These are phyloP conservation scores for Dysphania ambrosioides DNA, from an alignment of 148 eudicot genomes.

Conservation along the genomic window DNA sequence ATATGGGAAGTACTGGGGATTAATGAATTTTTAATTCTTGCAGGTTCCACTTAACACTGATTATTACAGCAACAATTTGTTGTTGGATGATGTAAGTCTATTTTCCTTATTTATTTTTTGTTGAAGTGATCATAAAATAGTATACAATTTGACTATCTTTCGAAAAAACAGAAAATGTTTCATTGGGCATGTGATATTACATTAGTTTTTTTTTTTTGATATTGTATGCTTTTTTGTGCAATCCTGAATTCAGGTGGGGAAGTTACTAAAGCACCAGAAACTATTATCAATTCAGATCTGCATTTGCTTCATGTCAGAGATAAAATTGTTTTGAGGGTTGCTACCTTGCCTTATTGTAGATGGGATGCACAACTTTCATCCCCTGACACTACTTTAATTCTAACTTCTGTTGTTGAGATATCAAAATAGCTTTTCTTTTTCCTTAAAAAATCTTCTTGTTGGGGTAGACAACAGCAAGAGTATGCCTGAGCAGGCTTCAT, in stretches of 20 bases:
- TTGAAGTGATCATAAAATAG: background rate
- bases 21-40: constrained; percentile 21
- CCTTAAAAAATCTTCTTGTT: background rate
- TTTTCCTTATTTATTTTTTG: background rate
- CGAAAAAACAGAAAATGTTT: background rate
- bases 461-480: background rate
- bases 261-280: too few relatives aligned
- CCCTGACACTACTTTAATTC: background rate
- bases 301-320: background rate
- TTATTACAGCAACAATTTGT: constrained; percentile 84
- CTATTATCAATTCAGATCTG: background rate
- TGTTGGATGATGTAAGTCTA: constrained; percentile 97
- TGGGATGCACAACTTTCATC: background rate
- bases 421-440: background rate
- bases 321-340: background rate
- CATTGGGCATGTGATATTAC: background rate
- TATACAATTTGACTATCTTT: background rate
- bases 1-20: background rate
- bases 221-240: background rate
- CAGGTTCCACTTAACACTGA: constrained; percentile 84
- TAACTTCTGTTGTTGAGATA: background rate
- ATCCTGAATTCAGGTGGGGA: too few relatives aligned
- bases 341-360: background rate
- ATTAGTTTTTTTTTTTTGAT: background rate
- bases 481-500: background rate